A percentile compares a stretch with the other conserved stretches of the same genome.
Conservation (phyloP, 2,329 filamentous ascomycete species). For the Penicillium sp. region DNA sequence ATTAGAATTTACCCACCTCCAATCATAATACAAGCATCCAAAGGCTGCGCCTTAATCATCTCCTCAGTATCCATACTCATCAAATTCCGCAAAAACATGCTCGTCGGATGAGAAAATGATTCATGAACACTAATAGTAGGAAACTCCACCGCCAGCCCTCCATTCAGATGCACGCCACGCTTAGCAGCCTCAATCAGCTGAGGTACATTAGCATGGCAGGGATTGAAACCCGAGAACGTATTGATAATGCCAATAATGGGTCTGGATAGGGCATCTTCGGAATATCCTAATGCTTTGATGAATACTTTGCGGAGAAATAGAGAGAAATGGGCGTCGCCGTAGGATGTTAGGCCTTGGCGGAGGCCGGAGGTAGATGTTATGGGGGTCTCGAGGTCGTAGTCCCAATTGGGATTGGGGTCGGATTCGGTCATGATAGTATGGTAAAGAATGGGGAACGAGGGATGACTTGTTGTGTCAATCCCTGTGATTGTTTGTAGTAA, state of each 20-base stretch:
- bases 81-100: slow-evolving; percentile 75
- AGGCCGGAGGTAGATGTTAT: slow-evolving; percentile 62
- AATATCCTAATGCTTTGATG: slow-evolving; percentile 77
- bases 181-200: slow-evolving; percentile 74
- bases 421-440: not conserved
- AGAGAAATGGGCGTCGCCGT: slow-evolving; percentile 76
- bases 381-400: slow-evolving; percentile 66
- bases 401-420: slow-evolving; percentile 31
- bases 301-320: slow-evolving; percentile 77
- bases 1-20: slow-evolving; percentile 58
- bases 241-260: slow-evolving; percentile 79
- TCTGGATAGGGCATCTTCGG: slow-evolving; percentile 71
- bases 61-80: slow-evolving; percentile 84
- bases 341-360: slow-evolving; percentile 69
- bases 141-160: slow-evolving; percentile 73
- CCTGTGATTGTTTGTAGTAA: not conserved
- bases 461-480: not conserved
- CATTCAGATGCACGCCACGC: slow-evolving; percentile 69
- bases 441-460: not conserved
- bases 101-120: slow-evolving; percentile 71
- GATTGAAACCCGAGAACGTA: slow-evolving; percentile 75
- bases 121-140: slow-evolving; percentile 76
- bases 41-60: slow-evolving; percentile 74
- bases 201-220: slow-evolving; percentile 74
- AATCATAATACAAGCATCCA: slow-evolving; percentile 71